Evolutionary conservation across 169 alveolate species (phyloP).

Genomic region (Plasmodium inui): DNA sequence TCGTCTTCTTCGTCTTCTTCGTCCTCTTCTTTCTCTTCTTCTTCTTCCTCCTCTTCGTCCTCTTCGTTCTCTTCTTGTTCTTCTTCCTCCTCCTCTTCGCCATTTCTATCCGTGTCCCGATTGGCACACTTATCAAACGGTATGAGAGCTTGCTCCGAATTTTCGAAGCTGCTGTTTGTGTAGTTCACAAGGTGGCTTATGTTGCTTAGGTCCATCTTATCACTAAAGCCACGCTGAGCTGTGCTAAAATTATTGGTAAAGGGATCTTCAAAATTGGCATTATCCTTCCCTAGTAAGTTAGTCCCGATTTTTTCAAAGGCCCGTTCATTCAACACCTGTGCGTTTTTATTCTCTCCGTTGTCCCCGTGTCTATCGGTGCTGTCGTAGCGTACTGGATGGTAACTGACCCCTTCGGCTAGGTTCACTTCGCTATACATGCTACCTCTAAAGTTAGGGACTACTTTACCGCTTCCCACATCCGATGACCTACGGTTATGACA

Average conservation of each 20-base stretch:
- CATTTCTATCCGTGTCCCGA: not conserved
- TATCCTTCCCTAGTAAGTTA: not conserved
- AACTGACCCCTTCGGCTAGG: not conserved
- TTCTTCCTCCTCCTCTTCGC: not conserved
- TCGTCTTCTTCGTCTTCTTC: not conserved
- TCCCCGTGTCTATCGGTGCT: not conserved
- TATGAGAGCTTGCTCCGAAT: not conserved
- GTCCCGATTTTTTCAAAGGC: not conserved
- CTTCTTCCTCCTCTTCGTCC: not conserved
- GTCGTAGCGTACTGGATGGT: not conserved
- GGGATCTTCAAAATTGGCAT: not conserved
- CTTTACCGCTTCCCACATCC: conserved; percentile 2
- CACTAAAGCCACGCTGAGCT: not conserved
- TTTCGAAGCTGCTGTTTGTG: not conserved
- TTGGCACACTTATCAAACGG: not conserved
- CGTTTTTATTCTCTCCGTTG: not conserved
- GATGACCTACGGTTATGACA: not conserved
- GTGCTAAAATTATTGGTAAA: conserved; percentile 19
- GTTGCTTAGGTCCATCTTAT: not conserved
- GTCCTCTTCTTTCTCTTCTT: not conserved
- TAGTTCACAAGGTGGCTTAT: not conserved
- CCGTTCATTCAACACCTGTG: conserved; percentile 4
- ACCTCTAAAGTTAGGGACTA: not conserved
- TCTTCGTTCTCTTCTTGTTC: not conserved
- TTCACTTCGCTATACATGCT: not conserved